phyloP scores from a whole-genome alignment of 2,329 filamentous ascomycete genomes.

The Aspergillus sp. region DNA sequence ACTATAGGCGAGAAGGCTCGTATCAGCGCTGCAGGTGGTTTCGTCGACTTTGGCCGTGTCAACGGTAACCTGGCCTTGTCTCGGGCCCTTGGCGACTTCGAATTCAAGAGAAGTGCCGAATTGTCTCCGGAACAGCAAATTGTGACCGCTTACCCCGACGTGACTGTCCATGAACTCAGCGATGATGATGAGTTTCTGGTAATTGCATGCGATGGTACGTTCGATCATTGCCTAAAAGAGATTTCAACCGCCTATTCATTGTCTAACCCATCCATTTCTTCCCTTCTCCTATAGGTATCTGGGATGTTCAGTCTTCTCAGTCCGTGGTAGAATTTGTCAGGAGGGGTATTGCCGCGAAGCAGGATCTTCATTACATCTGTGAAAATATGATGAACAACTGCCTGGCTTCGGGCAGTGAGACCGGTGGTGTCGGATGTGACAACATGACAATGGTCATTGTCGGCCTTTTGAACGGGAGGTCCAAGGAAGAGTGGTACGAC shows the following conservation, averaged over 20 bases:
- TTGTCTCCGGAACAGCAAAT: constrained; percentile 97
- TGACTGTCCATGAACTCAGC: constrained; percentile 79
- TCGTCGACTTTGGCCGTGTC: constrained; percentile 96
- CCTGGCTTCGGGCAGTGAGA: constrained; percentile 93
- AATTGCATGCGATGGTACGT: constrained; percentile 81
- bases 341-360: constrained; percentile 91
- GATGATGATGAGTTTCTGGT: constrained; percentile 95
- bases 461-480: constrained; percentile 81
- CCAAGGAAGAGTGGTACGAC: constrained; percentile 97
- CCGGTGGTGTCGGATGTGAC: constrained; percentile 93
- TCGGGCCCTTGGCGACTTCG: constrained; percentile 95
- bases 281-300: constrained; percentile 62
- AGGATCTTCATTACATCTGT: constrained; percentile 88
- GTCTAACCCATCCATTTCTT: not conserved
- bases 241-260: too few relatives aligned
- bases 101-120: constrained; percentile 99
- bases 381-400: constrained; percentile 99
- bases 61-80: constrained; percentile 97
- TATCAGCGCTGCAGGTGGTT: constrained; percentile 90
- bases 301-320: constrained; percentile 98
- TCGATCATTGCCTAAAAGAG: constrained; percentile 2
- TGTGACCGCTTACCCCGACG: constrained; percentile 92
- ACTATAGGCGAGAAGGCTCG: constrained; percentile 79
- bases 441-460: constrained; percentile 98
- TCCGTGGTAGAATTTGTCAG: constrained; percentile 94